phyloP scores from a whole-genome alignment of 2,329 filamentous ascomycete genomes.

The Zymoseptoria pseudotritici region DNA sequence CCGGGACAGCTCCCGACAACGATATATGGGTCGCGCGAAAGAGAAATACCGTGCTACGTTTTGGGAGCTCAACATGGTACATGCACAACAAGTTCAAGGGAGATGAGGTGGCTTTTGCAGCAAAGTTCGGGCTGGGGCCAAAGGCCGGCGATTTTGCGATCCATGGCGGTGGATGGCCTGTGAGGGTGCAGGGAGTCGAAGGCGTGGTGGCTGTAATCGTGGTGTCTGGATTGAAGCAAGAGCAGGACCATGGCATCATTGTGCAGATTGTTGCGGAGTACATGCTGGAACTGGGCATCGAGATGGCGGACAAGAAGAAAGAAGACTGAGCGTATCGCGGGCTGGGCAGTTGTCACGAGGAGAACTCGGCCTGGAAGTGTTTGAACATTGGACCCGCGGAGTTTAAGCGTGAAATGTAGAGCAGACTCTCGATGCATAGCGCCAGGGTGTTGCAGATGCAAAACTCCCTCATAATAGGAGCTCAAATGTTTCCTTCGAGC shows the following conservation, averaged over 20 bases:
- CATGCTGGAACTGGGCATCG: conserved; percentile 29
- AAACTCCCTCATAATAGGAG: background rate
- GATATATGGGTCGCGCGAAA: conserved; percentile 56
- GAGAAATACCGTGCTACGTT: conserved; percentile 63
- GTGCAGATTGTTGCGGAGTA: conserved; percentile 59
- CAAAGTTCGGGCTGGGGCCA: conserved; percentile 55
- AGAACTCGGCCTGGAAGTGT: background rate
- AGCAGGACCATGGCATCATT: conserved; percentile 70
- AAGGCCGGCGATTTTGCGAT: conserved; percentile 60
- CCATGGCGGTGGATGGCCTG: conserved; percentile 68
- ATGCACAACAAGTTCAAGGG: conserved; percentile 60
- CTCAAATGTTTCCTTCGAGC: background rate
- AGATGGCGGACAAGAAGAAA: conserved; percentile 31
- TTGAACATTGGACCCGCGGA: background rate
- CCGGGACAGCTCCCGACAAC: conserved; percentile 59
- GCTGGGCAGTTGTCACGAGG: background rate
- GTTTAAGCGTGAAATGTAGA: no score
- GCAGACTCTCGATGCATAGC: no score
- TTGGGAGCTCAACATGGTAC: conserved; percentile 62
- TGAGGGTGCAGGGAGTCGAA: conserved; percentile 65
- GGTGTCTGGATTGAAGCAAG: conserved; percentile 67
- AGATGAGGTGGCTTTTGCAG: conserved; percentile 57
- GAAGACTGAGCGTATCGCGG: conserved; percentile 25
- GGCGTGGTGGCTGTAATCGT: conserved; percentile 68
- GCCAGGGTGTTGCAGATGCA: background rate